phyloP scores from a whole-genome alignment of 2,329 filamentous ascomycete species.

The Diaporthe sp. region DNA sequence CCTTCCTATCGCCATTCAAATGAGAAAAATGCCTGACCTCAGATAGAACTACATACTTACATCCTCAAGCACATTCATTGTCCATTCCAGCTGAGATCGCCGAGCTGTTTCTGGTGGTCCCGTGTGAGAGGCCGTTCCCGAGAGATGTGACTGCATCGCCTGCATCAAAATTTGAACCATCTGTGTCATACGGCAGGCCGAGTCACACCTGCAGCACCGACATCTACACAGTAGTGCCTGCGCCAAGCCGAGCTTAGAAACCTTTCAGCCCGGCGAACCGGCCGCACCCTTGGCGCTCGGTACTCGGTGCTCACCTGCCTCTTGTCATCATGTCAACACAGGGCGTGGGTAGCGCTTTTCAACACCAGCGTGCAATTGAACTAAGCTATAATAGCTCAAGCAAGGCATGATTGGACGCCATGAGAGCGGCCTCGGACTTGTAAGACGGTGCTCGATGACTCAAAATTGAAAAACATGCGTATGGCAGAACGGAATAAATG shows the following conservation, averaged over 20 bases:
- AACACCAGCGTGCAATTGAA: background rate
- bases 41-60: too few relatives aligned
- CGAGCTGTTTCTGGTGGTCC: background rate
- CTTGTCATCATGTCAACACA: background rate
- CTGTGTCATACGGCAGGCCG: background rate
- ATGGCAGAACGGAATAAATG: background rate
- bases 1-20: too few relatives aligned
- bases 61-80: background rate
- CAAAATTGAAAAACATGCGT: background rate
- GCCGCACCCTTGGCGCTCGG: background rate
- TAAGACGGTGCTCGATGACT: slow-evolving; percentile 9
- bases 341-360: background rate
- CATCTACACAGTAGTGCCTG: background rate
- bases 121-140: background rate
- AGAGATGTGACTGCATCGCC: background rate
- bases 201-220: background rate
- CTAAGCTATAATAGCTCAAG: background rate
- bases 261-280: background rate
- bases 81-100: too few relatives aligned
- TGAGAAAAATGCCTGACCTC: too few relatives aligned
- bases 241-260: background rate
- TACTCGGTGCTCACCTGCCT: background rate
- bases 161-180: background rate
- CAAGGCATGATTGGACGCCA: background rate
- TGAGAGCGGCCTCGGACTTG: background rate